Evolutionary conservation across 2,329 filamentous ascomycete genomes (phyloP).

Genomic region (Botrytis porri): DNA sequence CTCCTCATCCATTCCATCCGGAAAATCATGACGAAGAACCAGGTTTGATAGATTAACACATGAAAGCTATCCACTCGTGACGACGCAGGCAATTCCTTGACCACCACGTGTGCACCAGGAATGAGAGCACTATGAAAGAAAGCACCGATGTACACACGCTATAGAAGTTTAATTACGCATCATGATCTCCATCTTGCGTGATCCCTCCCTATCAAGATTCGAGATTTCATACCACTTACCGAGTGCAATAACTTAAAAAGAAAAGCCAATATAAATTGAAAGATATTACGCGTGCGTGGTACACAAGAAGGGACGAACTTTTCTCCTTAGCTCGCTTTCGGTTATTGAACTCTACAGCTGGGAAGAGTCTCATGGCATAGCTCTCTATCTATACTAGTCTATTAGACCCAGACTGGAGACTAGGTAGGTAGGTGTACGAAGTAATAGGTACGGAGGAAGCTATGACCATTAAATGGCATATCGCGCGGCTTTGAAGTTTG

Average conservation of each 20-base stretch:
- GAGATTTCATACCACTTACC: background rate
- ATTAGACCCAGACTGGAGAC: background rate
- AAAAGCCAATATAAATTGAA: background rate
- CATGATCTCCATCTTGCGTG: background rate
- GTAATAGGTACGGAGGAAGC: background rate
- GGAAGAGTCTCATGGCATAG: background rate
- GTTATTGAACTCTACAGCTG: background rate
- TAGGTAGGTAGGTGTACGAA: background rate
- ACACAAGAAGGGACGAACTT: background rate
- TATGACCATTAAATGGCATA: background rate
- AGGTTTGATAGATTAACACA: background rate
- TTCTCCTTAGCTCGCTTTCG: background rate
- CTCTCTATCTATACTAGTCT: background rate
- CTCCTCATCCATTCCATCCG: background rate
- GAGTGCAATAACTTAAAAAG: background rate
- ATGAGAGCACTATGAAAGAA: background rate
- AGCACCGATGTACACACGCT: background rate
- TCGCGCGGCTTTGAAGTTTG: background rate
- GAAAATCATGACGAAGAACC: background rate
- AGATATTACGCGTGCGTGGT: background rate
- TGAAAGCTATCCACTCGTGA: background rate
- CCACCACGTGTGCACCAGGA: background rate
- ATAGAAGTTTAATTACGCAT: background rate
- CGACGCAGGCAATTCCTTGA: background rate
- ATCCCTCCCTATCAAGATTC: background rate